Percentiles rank a stretch among this genome's conserved stretches.
Evolutionary conservation across 129 eudicot genomes (phyloP).

Genomic region (Chrysanthemum seticuspe): DNA sequence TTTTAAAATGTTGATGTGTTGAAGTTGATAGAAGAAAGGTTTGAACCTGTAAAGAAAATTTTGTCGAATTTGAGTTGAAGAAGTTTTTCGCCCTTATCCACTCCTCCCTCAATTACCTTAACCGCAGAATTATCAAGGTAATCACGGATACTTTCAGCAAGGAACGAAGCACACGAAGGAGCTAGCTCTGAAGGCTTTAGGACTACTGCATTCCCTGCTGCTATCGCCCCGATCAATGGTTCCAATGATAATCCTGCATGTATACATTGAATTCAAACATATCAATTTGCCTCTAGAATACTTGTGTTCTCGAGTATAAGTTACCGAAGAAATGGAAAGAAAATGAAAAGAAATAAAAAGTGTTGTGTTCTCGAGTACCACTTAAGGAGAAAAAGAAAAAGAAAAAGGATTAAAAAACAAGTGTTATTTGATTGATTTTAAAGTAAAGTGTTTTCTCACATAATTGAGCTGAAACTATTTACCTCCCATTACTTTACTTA

Average conservation of each 20-base stretch:
- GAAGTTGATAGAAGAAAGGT: neutral
- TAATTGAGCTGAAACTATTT: no score
- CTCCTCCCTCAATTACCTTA: constrained; percentile 76
- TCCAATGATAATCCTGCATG: constrained; percentile 64
- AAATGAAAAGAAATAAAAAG: no score
- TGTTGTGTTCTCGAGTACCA: no score
- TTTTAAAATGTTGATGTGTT: neutral
- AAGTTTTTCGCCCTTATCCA: constrained; percentile 42
- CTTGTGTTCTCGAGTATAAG: no score
- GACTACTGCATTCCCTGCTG: constrained; percentile 72
- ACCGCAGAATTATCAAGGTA: constrained; percentile 67
- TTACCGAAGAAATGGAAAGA: no score
- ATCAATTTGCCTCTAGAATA: neutral
- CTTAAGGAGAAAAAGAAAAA: no score
- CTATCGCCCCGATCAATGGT: constrained; percentile 83
- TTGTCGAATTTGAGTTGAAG: constrained; percentile 83
- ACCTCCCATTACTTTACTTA: no score
- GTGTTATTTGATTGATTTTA: no score
- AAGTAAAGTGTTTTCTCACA: no score
- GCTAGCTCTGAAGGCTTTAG: constrained; percentile 92
- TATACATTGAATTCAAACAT: neutral
- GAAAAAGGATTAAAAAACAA: no score
- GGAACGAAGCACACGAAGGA: constrained; percentile 54
- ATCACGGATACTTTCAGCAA: constrained; percentile 45
- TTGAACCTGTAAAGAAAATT: constrained; percentile 83